Base-by-base conservation (phyloP, 192 early-diverging fungal species). In the Umbelopsis ramanniana region DNA sequence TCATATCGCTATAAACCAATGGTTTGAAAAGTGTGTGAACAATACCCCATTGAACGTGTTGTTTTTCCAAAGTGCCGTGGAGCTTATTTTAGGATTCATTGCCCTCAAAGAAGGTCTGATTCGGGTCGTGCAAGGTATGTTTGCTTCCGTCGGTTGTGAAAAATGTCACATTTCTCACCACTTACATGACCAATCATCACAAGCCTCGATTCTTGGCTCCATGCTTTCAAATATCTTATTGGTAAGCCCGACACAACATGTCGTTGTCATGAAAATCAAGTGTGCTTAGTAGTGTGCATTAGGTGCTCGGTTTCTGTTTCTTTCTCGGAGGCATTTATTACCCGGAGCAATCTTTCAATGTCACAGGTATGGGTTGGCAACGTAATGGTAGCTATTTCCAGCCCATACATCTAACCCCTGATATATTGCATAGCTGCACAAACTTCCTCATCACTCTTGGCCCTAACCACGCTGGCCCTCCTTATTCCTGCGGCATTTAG, bases 161-260 rank as follows among this genome's bases (percentile, higher is more conserved):
- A 12, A 43, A 43, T n/a, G 26, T 38, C 15, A 33, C 29, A 1
- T 29, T 9, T 76, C n/a, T 75, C 79, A 33, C 84, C 80, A 14
- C 29, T 24, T 10, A 24, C 15, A 22, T 71, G 37, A 50, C 40
- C 74, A 77, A 38, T 72, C 37, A 50, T 88, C 84, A 29, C 82
- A 37, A 82, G 85, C 92, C 9, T 89, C 93, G 7, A 80, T 97
- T 52, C 83, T 98, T 15, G 97, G 97, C 12, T 94, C 94, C 24
- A 95, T 98, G 71, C 83, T 98, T 19, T 93, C 92, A 70, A 98
- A 98, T 76, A 80, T 96, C 78, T 81, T 98, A 43, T 84, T 98
- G 67, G 90, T 97, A 77, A 75, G 10, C n/a, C 37, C 50, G 6
- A 17, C 54, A 50, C 40, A 70, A 68, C 48, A 6, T 50, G 48